Percentiles rank a stretch among this genome's conserved stretches.
These are phyloP conservation scores for Skeletonema tropicum DNA, from an alignment of 108 stramenopile genomes.

Conservation along the genomic window DNA sequence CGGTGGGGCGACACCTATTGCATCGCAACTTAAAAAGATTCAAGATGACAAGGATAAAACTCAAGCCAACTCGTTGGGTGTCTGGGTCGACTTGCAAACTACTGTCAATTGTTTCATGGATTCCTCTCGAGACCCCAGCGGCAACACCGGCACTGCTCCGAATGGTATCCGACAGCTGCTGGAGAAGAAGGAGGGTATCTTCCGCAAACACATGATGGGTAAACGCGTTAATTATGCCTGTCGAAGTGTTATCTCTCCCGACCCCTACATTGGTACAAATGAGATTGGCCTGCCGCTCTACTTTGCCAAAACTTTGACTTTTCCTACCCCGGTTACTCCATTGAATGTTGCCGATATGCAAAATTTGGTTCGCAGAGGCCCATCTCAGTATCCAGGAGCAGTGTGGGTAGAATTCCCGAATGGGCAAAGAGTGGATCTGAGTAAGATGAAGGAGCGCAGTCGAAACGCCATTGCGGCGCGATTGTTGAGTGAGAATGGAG, in stretches of 20 bases:
- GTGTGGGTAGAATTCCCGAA: constrained; percentile 92
- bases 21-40: constrained; percentile 25
- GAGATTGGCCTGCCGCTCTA: constrained; percentile 98
- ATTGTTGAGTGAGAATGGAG: constrained; percentile 68
- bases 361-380: constrained; percentile 87
- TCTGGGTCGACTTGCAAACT: constrained; percentile 96
- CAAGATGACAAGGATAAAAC: constrained; percentile 50
- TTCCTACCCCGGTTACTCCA: constrained; percentile 94
- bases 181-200: constrained; percentile 99
- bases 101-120: constrained; percentile 96
- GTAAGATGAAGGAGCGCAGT: constrained; percentile 83
- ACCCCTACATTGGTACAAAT: constrained; percentile 96
- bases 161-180: constrained; percentile 94
- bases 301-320: constrained; percentile 95
- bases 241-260: constrained; percentile 97
- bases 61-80: constrained; percentile 56
- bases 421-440: constrained; percentile 88
- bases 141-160: constrained; percentile 43
- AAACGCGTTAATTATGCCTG: constrained; percentile 99
- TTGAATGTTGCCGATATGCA: constrained; percentile 93
- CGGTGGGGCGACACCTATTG: constrained; percentile 11
- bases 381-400: constrained; percentile 93
- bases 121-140: constrained; percentile 88
- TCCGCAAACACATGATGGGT: constrained; percentile 99
- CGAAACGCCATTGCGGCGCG: constrained; percentile 87